A percentile compares a stretch with the other conserved stretches of the same genome.
Evolutionary conservation across 2,329 filamentous ascomycete genomes (phyloP).

Genomic region (Fusarium torreyae): DNA sequence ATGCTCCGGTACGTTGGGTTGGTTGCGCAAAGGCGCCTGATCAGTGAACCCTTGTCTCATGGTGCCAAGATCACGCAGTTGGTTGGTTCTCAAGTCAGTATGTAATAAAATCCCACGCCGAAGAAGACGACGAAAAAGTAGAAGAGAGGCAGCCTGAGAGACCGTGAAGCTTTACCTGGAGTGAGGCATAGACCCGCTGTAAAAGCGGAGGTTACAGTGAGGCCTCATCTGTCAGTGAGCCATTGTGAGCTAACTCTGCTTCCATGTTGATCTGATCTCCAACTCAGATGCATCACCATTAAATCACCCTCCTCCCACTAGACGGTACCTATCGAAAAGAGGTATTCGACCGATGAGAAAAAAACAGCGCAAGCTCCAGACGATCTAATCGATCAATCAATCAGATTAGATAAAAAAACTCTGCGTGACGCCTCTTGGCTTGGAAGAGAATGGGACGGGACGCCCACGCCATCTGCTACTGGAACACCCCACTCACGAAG

Average conservation of each 20-base stretch:
- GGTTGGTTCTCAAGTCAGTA: not conserved
- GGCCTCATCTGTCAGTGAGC: not conserved
- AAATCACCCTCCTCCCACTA: conserved; percentile 15
- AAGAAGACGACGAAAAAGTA: conserved; percentile 3
- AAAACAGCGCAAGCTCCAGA: conserved; percentile 4
- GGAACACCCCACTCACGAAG: conserved; percentile 22
- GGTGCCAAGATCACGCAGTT: conserved; percentile 11
- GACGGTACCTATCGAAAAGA: not conserved
- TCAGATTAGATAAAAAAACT: conserved; percentile 48
- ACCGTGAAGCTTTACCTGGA: not conserved
- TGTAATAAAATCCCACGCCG: not conserved
- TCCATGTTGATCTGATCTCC: not conserved
- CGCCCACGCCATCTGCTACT: not conserved
- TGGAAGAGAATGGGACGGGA: not conserved
- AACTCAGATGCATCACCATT: not conserved
- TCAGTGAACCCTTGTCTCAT: conserved; percentile 20
- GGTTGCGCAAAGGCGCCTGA: conserved; percentile 6
- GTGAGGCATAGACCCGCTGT: conserved; percentile 9
- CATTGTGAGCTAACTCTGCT: too few relatives aligned
- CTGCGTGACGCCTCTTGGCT: conserved; percentile 2
- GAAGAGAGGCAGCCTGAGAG: not conserved
- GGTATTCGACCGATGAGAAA: not conserved
- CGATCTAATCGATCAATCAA: conserved; percentile 46
- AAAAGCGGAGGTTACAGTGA: conserved; percentile 31
- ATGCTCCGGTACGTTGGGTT: conserved; percentile 23